Evolutionary conservation across 768 basidiomycete species (phyloP), one percentile per base, ranked within the genome.

Genomic region (Boletus pseudo-olivaceus): DNA sequence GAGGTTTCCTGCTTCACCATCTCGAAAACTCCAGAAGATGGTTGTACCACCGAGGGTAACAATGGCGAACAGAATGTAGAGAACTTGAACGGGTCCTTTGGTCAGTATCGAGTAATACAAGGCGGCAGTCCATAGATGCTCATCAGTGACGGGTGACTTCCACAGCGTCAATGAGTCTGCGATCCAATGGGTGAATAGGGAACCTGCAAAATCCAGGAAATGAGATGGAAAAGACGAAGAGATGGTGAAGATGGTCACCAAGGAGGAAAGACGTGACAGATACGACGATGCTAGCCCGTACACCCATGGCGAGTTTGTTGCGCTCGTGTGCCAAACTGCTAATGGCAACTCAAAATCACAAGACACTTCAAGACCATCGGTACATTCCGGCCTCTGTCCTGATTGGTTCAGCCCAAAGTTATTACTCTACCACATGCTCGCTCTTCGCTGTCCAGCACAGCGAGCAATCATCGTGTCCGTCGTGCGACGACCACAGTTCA

Each of bases 111-210:
- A 80, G 67, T 93, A 93, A 70, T 93, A 93, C 49, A 80, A 73
- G 7, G 90, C 91, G 2, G 91, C 85, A 8, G 83, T 87, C 86
- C 88, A 90, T 12, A 93, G 78, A 60, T 88, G 82, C 57, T 84
- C 83, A 62, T 93, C 90, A n/a, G 88, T 92, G 62, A 86, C 79
- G 40, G 91, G 90, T 12, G 88, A 83, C 74, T 89, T 91, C 91
- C 91, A 93, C 38, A 93, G 78, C 33, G 91, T 93, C 48, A 91
- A 75, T 1, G 90, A 92, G 76, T 93, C 91, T n/a, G 91, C 91
- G 57, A 90, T 92, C 91, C 91, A 93, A 67, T 93, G 87, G 34
- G 90, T 92, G 67, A 91, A 91, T 5, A 93, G 77, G 43, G 87
- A 75, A 47, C 91, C 90, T 92, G 68, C 2, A 12, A 46, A 46